Evolutionary conservation across 495 filamentous ascomycete species (phyloP).

Genomic region (Penicillium flavigenum): DNA sequence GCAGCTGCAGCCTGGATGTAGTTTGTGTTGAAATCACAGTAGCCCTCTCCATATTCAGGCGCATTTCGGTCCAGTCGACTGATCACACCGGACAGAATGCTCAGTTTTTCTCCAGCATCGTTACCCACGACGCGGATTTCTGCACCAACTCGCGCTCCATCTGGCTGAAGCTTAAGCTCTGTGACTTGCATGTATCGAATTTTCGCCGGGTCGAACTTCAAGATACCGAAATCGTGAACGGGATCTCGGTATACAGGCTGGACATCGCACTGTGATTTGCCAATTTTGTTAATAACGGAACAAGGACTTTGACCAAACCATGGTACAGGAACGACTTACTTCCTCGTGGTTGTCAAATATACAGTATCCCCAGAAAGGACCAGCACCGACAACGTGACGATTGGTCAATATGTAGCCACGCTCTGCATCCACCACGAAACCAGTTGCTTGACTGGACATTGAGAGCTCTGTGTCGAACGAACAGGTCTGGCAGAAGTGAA

Average conservation of each 20-base stretch:
- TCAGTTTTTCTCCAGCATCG: constrained; percentile 97
- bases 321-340: constrained; percentile 36
- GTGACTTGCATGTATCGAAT: constrained; percentile 95
- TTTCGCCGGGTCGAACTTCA: constrained; percentile 89
- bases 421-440: constrained; percentile 96
- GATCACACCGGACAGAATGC: constrained; percentile 96
- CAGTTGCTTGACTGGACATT: constrained; percentile 90
- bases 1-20: constrained; percentile 98
- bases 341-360: constrained; percentile 99
- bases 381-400: constrained; percentile 92
- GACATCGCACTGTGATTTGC: constrained; percentile 72
- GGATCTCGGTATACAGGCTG: constrained; percentile 98
- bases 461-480: constrained; percentile 96
- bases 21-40: constrained; percentile 99
- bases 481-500: constrained; percentile 98
- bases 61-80: constrained; percentile 94
- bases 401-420: constrained; percentile 88
- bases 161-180: constrained; percentile 78
- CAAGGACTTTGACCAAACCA: background rate
- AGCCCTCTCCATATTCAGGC: constrained; percentile 96
- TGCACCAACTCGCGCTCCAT: constrained; percentile 81
- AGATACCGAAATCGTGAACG: constrained; percentile 96
- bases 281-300: background rate
- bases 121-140: constrained; percentile 98
- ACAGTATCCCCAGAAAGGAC: constrained; percentile 95